Base-by-base conservation (phyloP, 371 early-diverging fungal genomes). In the Umbelopsis sp. region DNA sequence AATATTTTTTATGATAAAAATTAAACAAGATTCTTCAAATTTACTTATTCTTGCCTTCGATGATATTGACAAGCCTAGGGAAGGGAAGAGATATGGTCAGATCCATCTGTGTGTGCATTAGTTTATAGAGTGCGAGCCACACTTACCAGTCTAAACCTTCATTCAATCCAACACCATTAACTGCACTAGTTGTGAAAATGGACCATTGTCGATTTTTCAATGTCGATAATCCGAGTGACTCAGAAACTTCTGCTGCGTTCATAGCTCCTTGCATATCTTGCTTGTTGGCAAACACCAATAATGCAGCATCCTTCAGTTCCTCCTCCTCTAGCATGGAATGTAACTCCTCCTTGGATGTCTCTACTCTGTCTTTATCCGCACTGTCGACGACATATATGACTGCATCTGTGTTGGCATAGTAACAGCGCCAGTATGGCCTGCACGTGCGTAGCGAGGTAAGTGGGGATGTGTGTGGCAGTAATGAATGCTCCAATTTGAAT, bases 321-420 rank as follows among this genome's bases (percentile, higher is more conserved):
- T 94, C 94, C 82, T 94, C 96, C 75, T 92, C 90, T 64, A 95
- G 80, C 93, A 95, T 94, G 66, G 93, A 88, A 72, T 91, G 88
- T 66, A 95, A 81, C 76, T 95, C 96, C 50, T 95, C 93, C 67
- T 91, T 92, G 44, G 99, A 95, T 74, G 95, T 92, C 69, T 73
- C 80, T 78, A 96, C 91, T 84, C 97, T 94, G 57, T 95, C 93
- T 68, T 89, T 90, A 82, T 98, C 97, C 75, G 93, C 93, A 77
- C 93, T 91, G 78, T 98, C 99, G 62, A 98, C 93, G 35, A 98
- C 96, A 78, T 94, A 98, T 73, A 98, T 94, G 69, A 98, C 93
- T 41, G 94, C 95, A 80, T 94, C 92, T 35, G 94, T 94, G 80
- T 93, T 93, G 77, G 92, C 91, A 85, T 89, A 94, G 74, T 94